Evolutionary conservation across 345 rosid genomes (phyloP), one percentile per base, ranked within the genome.

Genomic region (Gynandropsis gynandra): DNA sequence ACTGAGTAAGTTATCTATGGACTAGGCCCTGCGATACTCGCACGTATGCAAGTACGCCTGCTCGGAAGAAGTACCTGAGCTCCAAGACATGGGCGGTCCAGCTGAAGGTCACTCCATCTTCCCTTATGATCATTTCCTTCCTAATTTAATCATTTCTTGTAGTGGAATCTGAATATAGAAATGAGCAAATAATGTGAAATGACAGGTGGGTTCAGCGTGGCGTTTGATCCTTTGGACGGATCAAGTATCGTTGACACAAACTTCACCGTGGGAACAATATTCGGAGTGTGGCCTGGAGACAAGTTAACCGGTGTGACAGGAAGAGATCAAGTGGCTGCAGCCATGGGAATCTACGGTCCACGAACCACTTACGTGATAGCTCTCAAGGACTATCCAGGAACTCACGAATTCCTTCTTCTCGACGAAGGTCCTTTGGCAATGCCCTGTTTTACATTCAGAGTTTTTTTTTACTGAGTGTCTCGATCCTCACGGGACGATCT

Each of bases 211-310:
- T 87, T 87, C 62, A 87, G 96, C 66, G 89, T 87, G 45, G 93
- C 96, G 10, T 87, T 87, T 65, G 96, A 87, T 73, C 96, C 96
- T 16, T 80, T 87, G 31, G 93, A 87, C 51, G 96, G 93, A 7
- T 81, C 93, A 4, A 87, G 96, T 53, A 83, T 81, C 24, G 90
- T 84, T 7, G 96, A 87, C 69, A 81, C 96, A 2, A 84, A 87
- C 53, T 87, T 87, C 74, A 81, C 94, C 0, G 94, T 84, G 8
- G 97, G 95, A 45, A 92, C 98, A 61, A 92, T 92, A 50, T 92
- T 87, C 10, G 98, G 98, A 1, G 98, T 87, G 57, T 92, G 98
- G 98, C 88, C 98, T 29, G 98, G 97, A 18, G 97, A 86, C 53
- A 86, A 86, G 73, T 63, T 86, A 56, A 86, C 78, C 0, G 97